Base-by-base conservation (phyloP, 345 rosid species). In the Dipteronia sinensis region DNA sequence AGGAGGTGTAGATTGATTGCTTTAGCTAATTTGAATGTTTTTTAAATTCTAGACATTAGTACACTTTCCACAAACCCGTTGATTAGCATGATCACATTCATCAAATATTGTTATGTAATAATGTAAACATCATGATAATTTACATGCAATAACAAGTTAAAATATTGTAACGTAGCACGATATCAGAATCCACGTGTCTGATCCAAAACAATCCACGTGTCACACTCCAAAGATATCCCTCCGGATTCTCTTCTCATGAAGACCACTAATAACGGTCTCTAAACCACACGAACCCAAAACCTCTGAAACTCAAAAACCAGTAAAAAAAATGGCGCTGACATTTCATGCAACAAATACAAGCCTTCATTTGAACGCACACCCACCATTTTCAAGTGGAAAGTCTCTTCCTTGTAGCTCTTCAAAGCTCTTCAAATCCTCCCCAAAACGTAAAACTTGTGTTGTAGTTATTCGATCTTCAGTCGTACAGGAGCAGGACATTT, bases 401-500 rank as follows among this genome's bases (percentile, higher is more conserved):
- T 53, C 42, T 65, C 42, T 20, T 49, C 15, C 49, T 55, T 65
- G 67, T 15, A 53, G 69, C 66, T 62, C 82, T 59, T 70, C 56
- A 22, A 74, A 71, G 51, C 70, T 51, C 74, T 38, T 44, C 34
- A 73, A 67, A 31, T 49, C 15, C 23, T 23, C 27, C 61, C 74
- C 51, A 2, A 67, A 65, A 40, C 69, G 70, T 23, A 56, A 74
- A 73, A 46, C 19, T 13, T 1, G 11, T 64, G 47, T 27, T 22
- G 63, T 34, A 34, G 38, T 76, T 61, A 67, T 79, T 38, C 79
- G 72, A 27, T 83, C 84, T 27, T 79, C 88, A 47, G 56, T 80
- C 11, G 74, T 81, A 3, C 83, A 79, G n/a, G 73, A 72, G 25
- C 85, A 75, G 31, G 72, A 67, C 11, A n/a, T 81, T 1, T 74